Evolutionary conservation across 257 asterid genomes (phyloP).

Genomic region (Scutellaria minor): DNA sequence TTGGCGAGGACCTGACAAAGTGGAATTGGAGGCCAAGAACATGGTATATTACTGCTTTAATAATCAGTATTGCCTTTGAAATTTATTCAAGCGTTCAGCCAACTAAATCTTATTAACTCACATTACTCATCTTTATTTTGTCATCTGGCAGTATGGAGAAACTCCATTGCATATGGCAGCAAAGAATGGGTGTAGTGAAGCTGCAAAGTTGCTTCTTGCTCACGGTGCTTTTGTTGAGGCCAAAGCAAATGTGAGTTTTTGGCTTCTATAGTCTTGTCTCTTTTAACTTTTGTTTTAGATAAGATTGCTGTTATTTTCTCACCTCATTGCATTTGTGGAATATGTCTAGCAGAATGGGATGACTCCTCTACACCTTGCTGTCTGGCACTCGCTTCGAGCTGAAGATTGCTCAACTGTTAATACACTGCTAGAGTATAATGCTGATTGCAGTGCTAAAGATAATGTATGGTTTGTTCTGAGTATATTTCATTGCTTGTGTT

Average conservation of each 20-base stretch:
- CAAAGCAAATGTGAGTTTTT: conserved; percentile 80
- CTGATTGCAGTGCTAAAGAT: conserved; percentile 93
- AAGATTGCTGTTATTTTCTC: conserved; percentile 29
- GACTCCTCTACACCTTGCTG: conserved; percentile 99
- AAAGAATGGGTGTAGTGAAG: conserved; percentile 93
- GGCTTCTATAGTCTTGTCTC: conserved; percentile 10
- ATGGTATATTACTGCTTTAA: conserved; percentile 60
- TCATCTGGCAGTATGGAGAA: conserved; percentile 82
- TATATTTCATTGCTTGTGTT: too few relatives aligned
- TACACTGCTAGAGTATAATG: conserved; percentile 79
- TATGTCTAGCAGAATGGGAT: conserved; percentile 77
- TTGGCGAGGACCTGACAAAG: conserved; percentile 79
- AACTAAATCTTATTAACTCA: conserved; percentile 24
- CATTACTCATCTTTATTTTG: conserved; percentile 29
- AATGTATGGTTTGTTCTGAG: conserved; percentile 47
- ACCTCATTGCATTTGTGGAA: conserved; percentile 28
- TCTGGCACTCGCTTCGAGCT: conserved; percentile 90
- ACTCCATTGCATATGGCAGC: conserved; percentile 99
- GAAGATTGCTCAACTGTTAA: conserved; percentile 80
- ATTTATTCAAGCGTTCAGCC: conserved; percentile 12
- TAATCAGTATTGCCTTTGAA: conserved; percentile 12
- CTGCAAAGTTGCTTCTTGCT: conserved; percentile 82
- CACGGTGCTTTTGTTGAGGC: conserved; percentile 87
- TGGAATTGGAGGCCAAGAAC: conserved; percentile 87
- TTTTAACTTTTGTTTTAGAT: conserved; percentile 10